Conservation (phyloP, 306 rosid genomes). For the Inga oerstediana region DNA sequence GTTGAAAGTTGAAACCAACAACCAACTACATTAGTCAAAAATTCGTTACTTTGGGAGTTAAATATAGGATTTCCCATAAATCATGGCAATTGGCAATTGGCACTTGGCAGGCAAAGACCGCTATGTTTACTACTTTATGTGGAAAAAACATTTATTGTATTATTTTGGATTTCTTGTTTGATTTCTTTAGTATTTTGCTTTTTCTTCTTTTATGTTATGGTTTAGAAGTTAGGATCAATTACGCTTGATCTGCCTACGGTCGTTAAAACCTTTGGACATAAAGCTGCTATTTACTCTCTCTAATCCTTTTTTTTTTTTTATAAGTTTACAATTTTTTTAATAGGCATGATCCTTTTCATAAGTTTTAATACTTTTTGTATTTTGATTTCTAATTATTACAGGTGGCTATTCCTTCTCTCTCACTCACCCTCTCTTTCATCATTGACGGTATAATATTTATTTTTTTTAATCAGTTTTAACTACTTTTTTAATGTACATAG, state of each 20-base stretch:
- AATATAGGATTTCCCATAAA: not conserved
- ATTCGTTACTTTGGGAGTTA: not conserved
- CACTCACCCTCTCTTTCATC: too few species aligned
- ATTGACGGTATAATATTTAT: too few species aligned
- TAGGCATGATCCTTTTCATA: too few species aligned
- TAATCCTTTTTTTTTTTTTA: too few species aligned
- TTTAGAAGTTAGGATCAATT: not conserved
- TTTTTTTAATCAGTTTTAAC: too few species aligned
- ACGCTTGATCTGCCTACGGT: not conserved
- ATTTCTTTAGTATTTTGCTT: not conserved
- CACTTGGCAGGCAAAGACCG: not conserved
- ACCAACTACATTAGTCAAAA: not conserved
- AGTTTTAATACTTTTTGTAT: too few species aligned
- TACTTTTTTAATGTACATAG: too few species aligned
- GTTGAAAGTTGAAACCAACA: not conserved
- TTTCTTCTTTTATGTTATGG: not conserved
- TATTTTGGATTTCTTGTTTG: not conserved
- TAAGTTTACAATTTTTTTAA: too few species aligned
- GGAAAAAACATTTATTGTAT: not conserved
- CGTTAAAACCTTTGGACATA: not conserved
- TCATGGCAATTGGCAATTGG: not conserved
- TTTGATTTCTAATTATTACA: too few species aligned
- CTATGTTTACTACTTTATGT: not conserved
- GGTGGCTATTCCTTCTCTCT: too few species aligned
- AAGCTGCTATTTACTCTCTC: too few species aligned